Evolutionary conservation across 2,329 filamentous ascomycete species (phyloP).

Genomic region (Botrytis fabae): DNA sequence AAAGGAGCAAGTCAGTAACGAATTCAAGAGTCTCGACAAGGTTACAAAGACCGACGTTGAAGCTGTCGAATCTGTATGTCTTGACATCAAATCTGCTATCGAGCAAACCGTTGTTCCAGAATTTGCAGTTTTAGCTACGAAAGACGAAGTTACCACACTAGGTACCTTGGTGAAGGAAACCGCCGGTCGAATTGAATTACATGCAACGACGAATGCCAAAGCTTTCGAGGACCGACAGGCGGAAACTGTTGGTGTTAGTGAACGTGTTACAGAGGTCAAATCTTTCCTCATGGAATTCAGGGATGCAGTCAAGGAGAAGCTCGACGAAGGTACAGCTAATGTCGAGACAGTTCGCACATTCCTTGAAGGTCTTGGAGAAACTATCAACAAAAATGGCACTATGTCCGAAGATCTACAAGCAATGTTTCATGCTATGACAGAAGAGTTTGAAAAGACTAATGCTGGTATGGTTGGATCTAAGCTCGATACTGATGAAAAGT

Average conservation of each 20-base stretch:
- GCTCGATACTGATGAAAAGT: constrained; percentile 80
- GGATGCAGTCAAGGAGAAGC: constrained; percentile 70
- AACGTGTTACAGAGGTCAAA: constrained; percentile 79
- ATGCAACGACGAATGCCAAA: constrained; percentile 73
- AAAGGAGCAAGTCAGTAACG: constrained; percentile 49
- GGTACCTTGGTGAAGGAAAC: constrained; percentile 70
- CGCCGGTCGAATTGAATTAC: constrained; percentile 64
- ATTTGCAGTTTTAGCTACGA: constrained; percentile 68
- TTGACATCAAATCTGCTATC: constrained; percentile 80
- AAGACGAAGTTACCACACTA: constrained; percentile 72
- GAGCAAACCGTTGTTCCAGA: constrained; percentile 73
- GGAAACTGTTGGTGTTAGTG: constrained; percentile 76
- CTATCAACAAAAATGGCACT: constrained; percentile 57
- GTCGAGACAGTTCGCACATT: constrained; percentile 72
- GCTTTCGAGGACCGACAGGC: constrained; percentile 81
- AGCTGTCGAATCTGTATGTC: constrained; percentile 74
- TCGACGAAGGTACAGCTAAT: constrained; percentile 72
- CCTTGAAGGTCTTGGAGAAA: constrained; percentile 66
- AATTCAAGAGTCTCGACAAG: constrained; percentile 52
- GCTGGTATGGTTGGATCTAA: constrained; percentile 77
- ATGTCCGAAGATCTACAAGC: constrained; percentile 66
- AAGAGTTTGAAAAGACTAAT: constrained; percentile 85
- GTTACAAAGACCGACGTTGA: constrained; percentile 82
- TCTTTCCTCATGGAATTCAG: constrained; percentile 75
- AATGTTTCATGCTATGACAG: constrained; percentile 72